These are phyloP conservation scores for Fusarium avenaceum DNA, from an alignment of 2,329 filamentous ascomycete genomes.

Conservation along the genomic window DNA sequence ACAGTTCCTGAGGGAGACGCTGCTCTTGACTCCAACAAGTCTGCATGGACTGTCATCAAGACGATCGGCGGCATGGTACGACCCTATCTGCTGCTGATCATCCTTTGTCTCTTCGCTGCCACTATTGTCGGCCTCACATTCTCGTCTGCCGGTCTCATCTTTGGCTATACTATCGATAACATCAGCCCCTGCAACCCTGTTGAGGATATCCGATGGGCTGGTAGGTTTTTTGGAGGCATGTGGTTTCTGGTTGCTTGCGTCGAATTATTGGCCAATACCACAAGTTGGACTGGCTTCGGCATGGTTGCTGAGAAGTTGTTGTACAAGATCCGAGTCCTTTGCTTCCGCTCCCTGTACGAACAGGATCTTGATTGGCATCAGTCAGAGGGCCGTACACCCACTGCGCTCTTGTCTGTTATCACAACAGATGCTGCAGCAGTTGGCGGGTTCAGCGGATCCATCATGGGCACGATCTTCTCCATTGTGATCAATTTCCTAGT, in stretches of 20 bases:
- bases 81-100: slow-evolving; percentile 56
- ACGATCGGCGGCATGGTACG: slow-evolving; percentile 56
- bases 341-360: slow-evolving; percentile 73
- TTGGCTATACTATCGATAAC: slow-evolving; percentile 58
- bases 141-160: slow-evolving; percentile 67
- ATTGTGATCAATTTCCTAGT: slow-evolving; percentile 76
- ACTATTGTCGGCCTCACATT: slow-evolving; percentile 69
- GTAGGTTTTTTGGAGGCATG: slow-evolving; percentile 67
- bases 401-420: slow-evolving; percentile 74
- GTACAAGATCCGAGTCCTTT: slow-evolving; percentile 72
- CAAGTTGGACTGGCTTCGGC: slow-evolving; percentile 66
- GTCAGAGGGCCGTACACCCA: slow-evolving; percentile 71
- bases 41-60: slow-evolving; percentile 57
- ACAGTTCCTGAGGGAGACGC: slow-evolving; percentile 51
- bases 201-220: slow-evolving; percentile 54
- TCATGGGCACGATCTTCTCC: slow-evolving; percentile 77
- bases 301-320: slow-evolving; percentile 72
- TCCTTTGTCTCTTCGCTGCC: slow-evolving; percentile 59
- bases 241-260: slow-evolving; percentile 67
- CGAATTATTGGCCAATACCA: slow-evolving; percentile 66
- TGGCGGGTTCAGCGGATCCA: slow-evolving; percentile 77
- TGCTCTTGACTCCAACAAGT: slow-evolving; percentile 58
- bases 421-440: slow-evolving; percentile 77
- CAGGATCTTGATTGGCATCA: slow-evolving; percentile 81
- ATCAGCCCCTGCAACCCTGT: slow-evolving; percentile 63